Percentiles rank a stretch among this genome's conserved stretches.
phyloP scores from a whole-genome alignment of 2,329 filamentous ascomycete species.

The Arachnopeziza araneosa region DNA sequence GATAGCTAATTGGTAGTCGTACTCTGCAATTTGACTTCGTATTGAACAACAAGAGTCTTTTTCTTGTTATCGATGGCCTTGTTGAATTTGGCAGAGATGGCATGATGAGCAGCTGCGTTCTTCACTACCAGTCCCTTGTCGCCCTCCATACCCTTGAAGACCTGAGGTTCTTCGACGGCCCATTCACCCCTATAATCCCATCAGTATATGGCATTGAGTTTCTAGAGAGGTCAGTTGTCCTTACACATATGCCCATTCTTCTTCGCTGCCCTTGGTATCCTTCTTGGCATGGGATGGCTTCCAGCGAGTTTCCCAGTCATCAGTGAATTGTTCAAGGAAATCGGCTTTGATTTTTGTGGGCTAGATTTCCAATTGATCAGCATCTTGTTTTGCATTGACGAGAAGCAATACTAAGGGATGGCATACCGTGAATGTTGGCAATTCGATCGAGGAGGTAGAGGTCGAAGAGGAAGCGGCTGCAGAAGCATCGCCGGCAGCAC shows the following conservation, averaged over 20 bases:
- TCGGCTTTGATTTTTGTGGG: constrained; percentile 83
- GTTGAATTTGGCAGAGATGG: constrained; percentile 97
- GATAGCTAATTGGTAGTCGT: constrained; percentile 37
- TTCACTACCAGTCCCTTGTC: constrained; percentile 98
- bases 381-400: not conserved
- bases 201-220: not conserved
- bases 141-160: constrained; percentile 87
- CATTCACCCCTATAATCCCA: constrained; percentile 60
- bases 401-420: not conserved
- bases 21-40: constrained; percentile 99
- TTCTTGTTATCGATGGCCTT: constrained; percentile 96
- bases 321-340: constrained; percentile 98
- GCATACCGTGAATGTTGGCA: constrained; percentile 84
- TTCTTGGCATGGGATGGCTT: constrained; percentile 96
- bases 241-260: constrained; percentile 88
- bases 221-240: not conserved
- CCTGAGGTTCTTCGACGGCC: constrained; percentile 88
- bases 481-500: constrained; percentile 31
- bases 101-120: constrained; percentile 96
- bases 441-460: constrained; percentile 40
- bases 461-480: constrained; percentile 50
- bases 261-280: constrained; percentile 67
- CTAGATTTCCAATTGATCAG: constrained; percentile 42
- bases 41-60: constrained; percentile 95
- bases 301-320: constrained; percentile 92